Base-by-base conservation (phyloP, 768 basidiomycete genomes). In the Pisolithus albus region DNA sequence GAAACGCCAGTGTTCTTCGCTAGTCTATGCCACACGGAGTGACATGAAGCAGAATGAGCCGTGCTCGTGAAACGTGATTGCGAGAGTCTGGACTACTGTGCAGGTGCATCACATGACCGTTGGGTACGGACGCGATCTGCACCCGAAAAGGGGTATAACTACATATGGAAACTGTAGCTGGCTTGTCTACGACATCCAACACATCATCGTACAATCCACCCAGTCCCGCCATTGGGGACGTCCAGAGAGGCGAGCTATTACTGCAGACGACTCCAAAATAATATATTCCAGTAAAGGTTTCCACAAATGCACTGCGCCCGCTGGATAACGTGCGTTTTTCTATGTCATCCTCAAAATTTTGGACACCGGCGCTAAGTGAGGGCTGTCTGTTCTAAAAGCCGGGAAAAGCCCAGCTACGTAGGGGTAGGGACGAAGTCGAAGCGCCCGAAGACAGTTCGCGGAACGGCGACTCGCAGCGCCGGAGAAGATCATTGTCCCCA, bases 331-430 rank as follows among this genome's bases (percentile, higher is more conserved):
- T 70, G 50, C 47, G 70, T 65, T 42, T 56, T 38, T 51, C 24
- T 13, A 19, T 8, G 24, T 26, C 3, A n/a, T 26, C 19, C 18
- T 23, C 13, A 18, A 24, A 32, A 24, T 23, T 34, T 34, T 11
- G 24, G 46, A 38, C 11, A 34, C 34, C 13, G 13, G 21, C 13
- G 26, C 23, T 45, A 45, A 51, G 23, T 15, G 11, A 26, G 26
- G 26, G 6, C 26, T 2, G 26, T 26, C 18, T 30, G 30, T 30
- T 30, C 30, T 30, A 30, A 9, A 30, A 30, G 15, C 7, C 28
- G 79, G 32, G 81, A 80, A 70, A 80, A 78, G 62, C 70, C 78
- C 54, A 15, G 11, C 13, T 15, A 11, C 11, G 71, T 72, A 1
- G 58, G 66, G 66, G 69, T n/a, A 68, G 68, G 45, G 42, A 38